Conservation (phyloP, 2,329 filamentous ascomycete species). For the Colletotrichum musicola region DNA sequence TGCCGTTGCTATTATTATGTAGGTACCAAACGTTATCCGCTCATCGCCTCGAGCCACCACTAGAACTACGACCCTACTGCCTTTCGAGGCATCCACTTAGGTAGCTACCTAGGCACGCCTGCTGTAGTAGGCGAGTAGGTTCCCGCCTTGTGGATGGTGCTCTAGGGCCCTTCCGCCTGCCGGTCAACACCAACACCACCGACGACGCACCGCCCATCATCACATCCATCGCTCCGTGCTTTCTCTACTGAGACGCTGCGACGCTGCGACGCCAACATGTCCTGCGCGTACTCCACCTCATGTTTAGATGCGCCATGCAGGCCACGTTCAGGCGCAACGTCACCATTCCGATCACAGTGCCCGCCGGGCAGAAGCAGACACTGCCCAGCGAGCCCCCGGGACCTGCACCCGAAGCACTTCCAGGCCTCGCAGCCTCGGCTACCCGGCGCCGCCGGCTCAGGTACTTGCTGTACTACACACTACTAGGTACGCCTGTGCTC, state of each 20-base stretch:
- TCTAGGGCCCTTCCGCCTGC: slow-evolving; percentile 6
- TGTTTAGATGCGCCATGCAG: slow-evolving; percentile 4
- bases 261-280: slow-evolving; percentile 7
- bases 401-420: neutral
- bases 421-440: neutral
- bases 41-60: too few relatives aligned
- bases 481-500: neutral
- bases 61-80: too few relatives aligned
- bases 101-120: too few relatives aligned
- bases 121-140: too few relatives aligned
- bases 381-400: neutral
- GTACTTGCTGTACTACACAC: neutral
- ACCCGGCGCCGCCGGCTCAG: neutral
- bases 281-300: neutral
- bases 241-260: too few relatives aligned
- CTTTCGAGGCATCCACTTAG: too few relatives aligned
- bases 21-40: too few relatives aligned
- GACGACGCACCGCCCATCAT: too few relatives aligned
- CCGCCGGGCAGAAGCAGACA: slow-evolving; percentile 1
- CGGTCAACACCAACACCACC: neutral
- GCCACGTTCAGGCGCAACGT: slow-evolving; percentile 5
- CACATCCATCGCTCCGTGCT: too few relatives aligned
- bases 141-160: too few relatives aligned
- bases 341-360: neutral
- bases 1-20: too few relatives aligned